These are phyloP conservation scores for Tetrapisispora namnaoensis DNA, from an alignment of 805 yeast species.

Conservation along the genomic window DNA sequence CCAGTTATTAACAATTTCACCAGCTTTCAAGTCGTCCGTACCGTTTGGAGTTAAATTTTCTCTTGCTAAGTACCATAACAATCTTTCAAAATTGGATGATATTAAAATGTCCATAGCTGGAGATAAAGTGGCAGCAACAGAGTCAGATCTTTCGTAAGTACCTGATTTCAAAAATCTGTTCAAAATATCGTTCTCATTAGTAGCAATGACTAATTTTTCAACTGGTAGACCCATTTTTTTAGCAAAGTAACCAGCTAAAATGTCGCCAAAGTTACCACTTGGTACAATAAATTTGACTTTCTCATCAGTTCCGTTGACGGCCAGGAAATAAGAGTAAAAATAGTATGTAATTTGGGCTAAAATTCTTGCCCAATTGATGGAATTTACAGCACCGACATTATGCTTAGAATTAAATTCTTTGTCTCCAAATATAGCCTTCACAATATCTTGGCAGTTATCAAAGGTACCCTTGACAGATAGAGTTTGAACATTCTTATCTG, in stretches of 20 bases:
- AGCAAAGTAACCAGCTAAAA: slow-evolving; percentile 93
- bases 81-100: slow-evolving; percentile 92
- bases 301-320: slow-evolving; percentile 30
- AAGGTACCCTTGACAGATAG: slow-evolving; percentile 92
- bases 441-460: slow-evolving; percentile 97
- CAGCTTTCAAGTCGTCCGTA: slow-evolving; percentile 57
- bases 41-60: slow-evolving; percentile 44
- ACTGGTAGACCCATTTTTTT: slow-evolving; percentile 91
- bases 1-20: slow-evolving; percentile 60
- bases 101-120: slow-evolving; percentile 99
- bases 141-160: slow-evolving; percentile 62
- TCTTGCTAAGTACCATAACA: slow-evolving; percentile 87
- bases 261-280: slow-evolving; percentile 97
- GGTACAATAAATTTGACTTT: slow-evolving; percentile 86
- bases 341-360: slow-evolving; percentile 96
- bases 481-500: slow-evolving; percentile 88
- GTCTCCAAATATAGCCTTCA: slow-evolving; percentile 88
- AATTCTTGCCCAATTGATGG: slow-evolving; percentile 98
- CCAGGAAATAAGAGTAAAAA: slow-evolving; percentile 83
- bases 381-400: slow-evolving; percentile 95
- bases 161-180: slow-evolving; percentile 88
- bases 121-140: slow-evolving; percentile 79
- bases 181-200: slow-evolving; percentile 90
- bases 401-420: slow-evolving; percentile 75
- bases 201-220: slow-evolving; percentile 80